Base-by-base conservation (phyloP, 331 rosid species). In the Rhamnella rubrinervis region DNA sequence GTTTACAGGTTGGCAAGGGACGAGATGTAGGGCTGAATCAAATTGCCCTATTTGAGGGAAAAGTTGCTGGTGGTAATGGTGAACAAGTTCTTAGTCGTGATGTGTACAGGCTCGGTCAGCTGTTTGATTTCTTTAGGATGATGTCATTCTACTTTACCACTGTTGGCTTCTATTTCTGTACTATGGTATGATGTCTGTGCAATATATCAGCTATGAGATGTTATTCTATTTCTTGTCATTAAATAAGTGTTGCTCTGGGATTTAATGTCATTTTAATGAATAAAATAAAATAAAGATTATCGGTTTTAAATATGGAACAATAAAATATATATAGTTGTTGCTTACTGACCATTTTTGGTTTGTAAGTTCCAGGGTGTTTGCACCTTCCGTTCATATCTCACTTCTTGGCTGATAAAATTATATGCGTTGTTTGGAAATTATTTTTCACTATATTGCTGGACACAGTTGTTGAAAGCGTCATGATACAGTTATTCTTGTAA, bases 11-110 rank as follows among this genome's bases (percentile, higher is more conserved):
- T 69, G 98, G 98, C 46, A 93, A 93, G 79, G 98, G 98, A 74
- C 82, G 92, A 75, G 98, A 93, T 68, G 98, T 90, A 57, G 98
- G 98, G 75, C 97, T 93, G 75, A 93, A 93, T 78, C 98, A 93
- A 77, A 93, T 93, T 81, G 83, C 98, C 40, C 47, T 93, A 49
- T 93, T 93, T 77, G 98, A 93, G 76, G 96, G 98, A 59, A 93
- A 88, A 66, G 92, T 93, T 73, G 75, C 98, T 44, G 82, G 97
- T 68, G 98, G 98, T 67, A 93, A 93, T 50, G 98, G 98, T 55
- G 98, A 93, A 82, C 98, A 93, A 75, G 93, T 93, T 80, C 98
- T 93, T 68, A 90, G 98, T 78, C 96, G 98, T 23, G 98, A 93
- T 70, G 90, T 93, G 63, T 93, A 93, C 83, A 86, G 98, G 83